These are phyloP conservation scores for Corymbia calophylla DNA, from an alignment of 441 rosid genomes.

Conservation along the genomic window DNA sequence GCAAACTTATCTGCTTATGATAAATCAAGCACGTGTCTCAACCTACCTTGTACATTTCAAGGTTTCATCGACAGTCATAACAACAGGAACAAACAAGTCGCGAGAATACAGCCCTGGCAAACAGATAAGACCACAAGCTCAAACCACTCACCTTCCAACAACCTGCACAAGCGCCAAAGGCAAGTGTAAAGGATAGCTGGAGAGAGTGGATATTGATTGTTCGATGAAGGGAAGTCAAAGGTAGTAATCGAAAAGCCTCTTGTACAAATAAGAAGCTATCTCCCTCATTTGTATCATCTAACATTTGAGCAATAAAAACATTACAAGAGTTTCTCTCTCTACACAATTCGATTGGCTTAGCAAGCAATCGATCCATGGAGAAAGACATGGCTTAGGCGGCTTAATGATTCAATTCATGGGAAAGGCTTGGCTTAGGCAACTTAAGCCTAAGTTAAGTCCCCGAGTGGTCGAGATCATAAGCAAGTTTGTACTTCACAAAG, in stretches of 20 bases:
- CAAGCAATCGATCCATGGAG: not conserved
- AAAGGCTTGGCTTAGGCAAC: not conserved
- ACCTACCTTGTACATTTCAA: not conserved
- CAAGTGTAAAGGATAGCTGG: not conserved
- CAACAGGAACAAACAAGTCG: not conserved
- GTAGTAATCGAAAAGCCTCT: not conserved
- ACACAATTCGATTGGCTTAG: too few relatives aligned
- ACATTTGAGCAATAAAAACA: not conserved
- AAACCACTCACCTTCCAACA: constrained; percentile 17
- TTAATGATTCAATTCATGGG: not conserved
- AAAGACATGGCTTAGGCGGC: not conserved
- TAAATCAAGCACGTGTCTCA: not conserved
- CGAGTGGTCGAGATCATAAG: not conserved
- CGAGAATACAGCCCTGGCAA: not conserved
- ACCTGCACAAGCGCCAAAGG: not conserved
- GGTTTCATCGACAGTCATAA: not conserved
- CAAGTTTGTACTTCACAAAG: not conserved
- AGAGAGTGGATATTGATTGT: not conserved
- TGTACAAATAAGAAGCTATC: not conserved
- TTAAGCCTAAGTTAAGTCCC: too few relatives aligned
- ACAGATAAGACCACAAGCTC: not conserved
- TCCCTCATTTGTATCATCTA: not conserved
- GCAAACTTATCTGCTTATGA: not conserved
- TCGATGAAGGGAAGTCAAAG: not conserved
- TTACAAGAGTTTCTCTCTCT: not conserved